Percentiles rank a stretch among this genome's conserved stretches.
phyloP scores from a whole-genome alignment of 1,284 basidiomycete species.

The Mycena sp. region DNA sequence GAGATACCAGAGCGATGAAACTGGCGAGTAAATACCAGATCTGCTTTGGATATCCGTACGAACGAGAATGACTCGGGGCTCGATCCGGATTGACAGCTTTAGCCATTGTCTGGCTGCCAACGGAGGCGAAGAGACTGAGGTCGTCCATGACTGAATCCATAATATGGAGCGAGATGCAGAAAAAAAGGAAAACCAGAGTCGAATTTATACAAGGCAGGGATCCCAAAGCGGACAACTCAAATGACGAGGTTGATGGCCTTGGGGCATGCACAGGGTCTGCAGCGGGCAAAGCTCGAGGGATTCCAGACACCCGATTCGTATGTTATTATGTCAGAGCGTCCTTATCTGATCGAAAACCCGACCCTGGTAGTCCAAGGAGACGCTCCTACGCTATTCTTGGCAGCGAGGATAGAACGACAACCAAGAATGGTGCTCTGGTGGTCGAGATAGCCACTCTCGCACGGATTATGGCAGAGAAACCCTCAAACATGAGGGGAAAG shows the following conservation, averaged over 20 bases:
- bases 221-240: conserved; percentile 1
- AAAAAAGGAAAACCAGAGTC: neutral
- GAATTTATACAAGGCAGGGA: conserved; percentile 12
- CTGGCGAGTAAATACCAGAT: conserved; percentile 50
- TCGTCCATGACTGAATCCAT: conserved; percentile 8
- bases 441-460: neutral
- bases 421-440: neutral
- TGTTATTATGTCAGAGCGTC: neutral
- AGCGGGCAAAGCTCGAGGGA: conserved; percentile 25
- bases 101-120: neutral
- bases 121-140: neutral
- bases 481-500: conserved; percentile 9
- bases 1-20: conserved; percentile 46
- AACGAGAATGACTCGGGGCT: conserved; percentile 12
- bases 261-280: neutral
- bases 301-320: conserved; percentile 20
- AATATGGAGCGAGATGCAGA: neutral
- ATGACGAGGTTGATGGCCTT: neutral
- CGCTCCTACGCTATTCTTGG: neutral
- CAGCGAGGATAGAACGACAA: neutral
- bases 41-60: conserved; percentile 45
- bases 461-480: neutral
- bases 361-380: neutral
- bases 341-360: neutral
- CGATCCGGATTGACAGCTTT: conserved; percentile 11